phyloP scores from a whole-genome alignment of 2,329 filamentous ascomycete species.

The Fusarium nodosum region DNA sequence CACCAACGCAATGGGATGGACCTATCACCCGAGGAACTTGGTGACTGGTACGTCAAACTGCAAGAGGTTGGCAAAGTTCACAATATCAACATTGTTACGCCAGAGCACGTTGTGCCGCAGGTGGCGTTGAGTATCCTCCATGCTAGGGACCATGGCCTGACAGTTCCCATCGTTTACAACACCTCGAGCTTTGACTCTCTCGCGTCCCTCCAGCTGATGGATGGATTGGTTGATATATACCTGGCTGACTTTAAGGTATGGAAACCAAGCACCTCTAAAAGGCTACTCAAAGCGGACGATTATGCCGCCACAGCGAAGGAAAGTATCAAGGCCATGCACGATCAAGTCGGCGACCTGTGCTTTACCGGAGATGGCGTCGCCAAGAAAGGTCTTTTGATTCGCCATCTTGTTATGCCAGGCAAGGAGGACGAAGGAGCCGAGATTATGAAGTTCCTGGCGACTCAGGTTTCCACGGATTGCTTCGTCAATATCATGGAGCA shows the following conservation, averaged over 20 bases:
- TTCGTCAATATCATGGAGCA: conserved; percentile 94
- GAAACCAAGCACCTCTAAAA: conserved; percentile 73
- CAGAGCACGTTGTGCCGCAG: conserved; percentile 88
- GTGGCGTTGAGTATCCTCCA: conserved; percentile 82
- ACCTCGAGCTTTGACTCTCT: conserved; percentile 85
- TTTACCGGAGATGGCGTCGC: conserved; percentile 87
- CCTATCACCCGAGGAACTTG: conserved; percentile 82
- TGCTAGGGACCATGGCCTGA: conserved; percentile 77
- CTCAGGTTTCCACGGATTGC: conserved; percentile 78
- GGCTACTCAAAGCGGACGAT: conserved; percentile 82
- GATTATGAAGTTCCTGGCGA: conserved; percentile 83
- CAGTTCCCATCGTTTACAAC: conserved; percentile 85
- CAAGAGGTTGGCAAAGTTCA: conserved; percentile 85
- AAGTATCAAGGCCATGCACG: conserved; percentile 84
- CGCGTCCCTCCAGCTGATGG: conserved; percentile 77
- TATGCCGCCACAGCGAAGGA: conserved; percentile 80
- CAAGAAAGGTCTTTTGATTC: conserved; percentile 79
- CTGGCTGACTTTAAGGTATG: conserved; percentile 92
- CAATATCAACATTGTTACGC: conserved; percentile 90
- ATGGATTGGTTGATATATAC: conserved; percentile 87
- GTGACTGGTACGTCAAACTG: conserved; percentile 85
- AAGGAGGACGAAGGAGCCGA: conserved; percentile 78
- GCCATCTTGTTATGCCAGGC: conserved; percentile 89
- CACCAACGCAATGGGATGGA: conserved; percentile 86
- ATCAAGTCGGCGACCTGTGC: conserved; percentile 84